These are phyloP conservation scores for Sugiyamaella boreocaroliniensis DNA, from an alignment of 805 yeast genomes.

Conservation along the genomic window DNA sequence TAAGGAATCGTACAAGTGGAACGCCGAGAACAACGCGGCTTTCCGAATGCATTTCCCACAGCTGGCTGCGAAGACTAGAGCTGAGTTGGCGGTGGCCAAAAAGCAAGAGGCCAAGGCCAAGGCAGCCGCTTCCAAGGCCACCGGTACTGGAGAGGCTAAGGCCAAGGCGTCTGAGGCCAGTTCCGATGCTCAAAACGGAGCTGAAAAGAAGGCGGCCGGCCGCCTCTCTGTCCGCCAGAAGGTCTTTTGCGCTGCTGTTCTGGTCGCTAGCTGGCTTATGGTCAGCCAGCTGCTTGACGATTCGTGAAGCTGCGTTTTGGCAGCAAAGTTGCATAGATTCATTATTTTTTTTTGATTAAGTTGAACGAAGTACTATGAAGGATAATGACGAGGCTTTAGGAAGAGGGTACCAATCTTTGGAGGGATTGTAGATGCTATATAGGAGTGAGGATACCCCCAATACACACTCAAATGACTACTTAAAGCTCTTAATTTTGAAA, in stretches of 20 bases:
- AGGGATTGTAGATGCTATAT: too few species aligned
- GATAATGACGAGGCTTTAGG: too few species aligned
- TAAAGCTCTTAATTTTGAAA: too few species aligned
- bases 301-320: background rate
- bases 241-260: constrained; percentile 13
- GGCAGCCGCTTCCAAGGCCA: background rate
- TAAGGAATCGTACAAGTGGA: constrained; percentile 54
- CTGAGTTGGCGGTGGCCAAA: background rate
- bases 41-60: constrained; percentile 59
- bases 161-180: background rate
- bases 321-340: too few species aligned
- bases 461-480: too few species aligned
- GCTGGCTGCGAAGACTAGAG: background rate
- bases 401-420: too few species aligned
- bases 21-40: constrained; percentile 52
- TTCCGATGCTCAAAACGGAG: background rate
- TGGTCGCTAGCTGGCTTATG: constrained; percentile 16
- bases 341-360: too few species aligned
- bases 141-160: background rate
- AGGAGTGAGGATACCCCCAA: too few species aligned
- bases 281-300: constrained; percentile 7
- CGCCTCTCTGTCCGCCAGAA: constrained; percentile 10
- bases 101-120: background rate
- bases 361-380: too few species aligned
- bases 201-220: background rate